These are phyloP conservation scores for Didymella pinodella DNA, from an alignment of 2,329 filamentous ascomycete species.

Conservation along the genomic window DNA sequence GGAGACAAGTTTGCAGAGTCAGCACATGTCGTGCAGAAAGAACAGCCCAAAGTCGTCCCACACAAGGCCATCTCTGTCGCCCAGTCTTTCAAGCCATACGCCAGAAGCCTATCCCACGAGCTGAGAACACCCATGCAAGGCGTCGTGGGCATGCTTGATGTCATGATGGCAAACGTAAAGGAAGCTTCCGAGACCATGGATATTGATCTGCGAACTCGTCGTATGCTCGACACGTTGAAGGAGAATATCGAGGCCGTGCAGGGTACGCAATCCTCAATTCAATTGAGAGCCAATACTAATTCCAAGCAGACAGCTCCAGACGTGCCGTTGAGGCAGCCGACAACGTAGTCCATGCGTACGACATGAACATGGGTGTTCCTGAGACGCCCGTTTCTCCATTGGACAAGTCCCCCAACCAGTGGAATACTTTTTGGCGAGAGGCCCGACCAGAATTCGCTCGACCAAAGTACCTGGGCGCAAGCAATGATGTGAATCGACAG, in stretches of 20 bases:
- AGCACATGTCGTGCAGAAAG: constrained; percentile 30
- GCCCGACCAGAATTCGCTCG: constrained; percentile 53
- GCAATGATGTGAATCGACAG: constrained; percentile 52
- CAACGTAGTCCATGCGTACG: constrained; percentile 78
- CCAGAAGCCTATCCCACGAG: constrained; percentile 75
- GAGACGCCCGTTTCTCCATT: constrained; percentile 63
- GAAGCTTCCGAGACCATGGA: constrained; percentile 68
- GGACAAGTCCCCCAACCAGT: constrained; percentile 40
- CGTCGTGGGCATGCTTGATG: constrained; percentile 77
- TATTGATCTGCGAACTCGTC: constrained; percentile 58
- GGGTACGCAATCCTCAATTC: constrained; percentile 56
- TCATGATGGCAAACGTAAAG: constrained; percentile 76
- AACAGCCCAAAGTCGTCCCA: constrained; percentile 58
- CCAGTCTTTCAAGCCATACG: constrained; percentile 74
- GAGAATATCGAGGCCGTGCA: constrained; percentile 76
- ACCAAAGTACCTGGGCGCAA: constrained; percentile 55
- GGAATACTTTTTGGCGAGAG: constrained; percentile 45
- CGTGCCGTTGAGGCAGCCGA: constrained; percentile 76
- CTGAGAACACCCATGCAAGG: constrained; percentile 78
- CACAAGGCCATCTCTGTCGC: constrained; percentile 65
- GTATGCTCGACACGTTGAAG: constrained; percentile 69
- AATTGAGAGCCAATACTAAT: constrained; percentile 18
- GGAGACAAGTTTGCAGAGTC: constrained; percentile 56
- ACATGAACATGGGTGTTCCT: constrained; percentile 78
- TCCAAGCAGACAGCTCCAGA: constrained; percentile 68